Percentiles rank a stretch among this genome's conserved stretches.
Conservation (phyloP, 768 basidiomycete genomes). For the Russula compacta region DNA sequence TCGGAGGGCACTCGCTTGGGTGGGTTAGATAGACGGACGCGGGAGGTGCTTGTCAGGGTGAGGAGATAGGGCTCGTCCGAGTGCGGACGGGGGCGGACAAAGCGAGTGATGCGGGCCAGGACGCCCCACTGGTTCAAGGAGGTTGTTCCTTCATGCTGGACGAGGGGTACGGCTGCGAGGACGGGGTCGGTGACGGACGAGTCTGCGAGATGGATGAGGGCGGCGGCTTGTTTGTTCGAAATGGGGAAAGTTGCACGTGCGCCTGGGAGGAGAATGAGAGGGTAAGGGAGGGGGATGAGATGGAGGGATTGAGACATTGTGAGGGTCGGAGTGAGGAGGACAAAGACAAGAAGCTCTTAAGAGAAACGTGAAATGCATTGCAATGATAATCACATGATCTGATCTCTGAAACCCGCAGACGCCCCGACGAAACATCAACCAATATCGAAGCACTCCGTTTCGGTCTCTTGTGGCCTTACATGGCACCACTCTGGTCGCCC, state of each 20-base stretch:
- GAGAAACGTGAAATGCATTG: too few relatives aligned
- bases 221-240: conserved; percentile 49
- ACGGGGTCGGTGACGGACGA: conserved; percentile 61
- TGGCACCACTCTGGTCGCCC: too few relatives aligned
- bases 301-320: conserved; percentile 31
- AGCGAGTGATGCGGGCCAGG: conserved; percentile 60
- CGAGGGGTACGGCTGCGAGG: conserved; percentile 56
- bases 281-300: conserved; percentile 60
- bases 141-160: conserved; percentile 23
- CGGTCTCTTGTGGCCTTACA: too few relatives aligned
- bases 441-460: too few relatives aligned
- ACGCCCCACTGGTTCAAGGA: conserved; percentile 49
- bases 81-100: conserved; percentile 52
- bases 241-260: conserved; percentile 63
- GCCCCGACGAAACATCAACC: too few relatives aligned
- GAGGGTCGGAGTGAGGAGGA: too few relatives aligned
- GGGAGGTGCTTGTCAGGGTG: conserved; percentile 61
- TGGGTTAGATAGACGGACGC: conserved; percentile 43
- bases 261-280: conserved; percentile 66
- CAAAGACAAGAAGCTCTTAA: too few relatives aligned
- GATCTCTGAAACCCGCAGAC: too few relatives aligned
- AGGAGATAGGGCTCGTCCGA: conserved; percentile 57
- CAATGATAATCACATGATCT: too few relatives aligned
- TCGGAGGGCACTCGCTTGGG: too few relatives aligned
- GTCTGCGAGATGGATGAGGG: conserved; percentile 56